Evolutionary conservation across 768 basidiomycete genomes (phyloP).

Genomic region (Cystofilobasidium capitatum): DNA sequence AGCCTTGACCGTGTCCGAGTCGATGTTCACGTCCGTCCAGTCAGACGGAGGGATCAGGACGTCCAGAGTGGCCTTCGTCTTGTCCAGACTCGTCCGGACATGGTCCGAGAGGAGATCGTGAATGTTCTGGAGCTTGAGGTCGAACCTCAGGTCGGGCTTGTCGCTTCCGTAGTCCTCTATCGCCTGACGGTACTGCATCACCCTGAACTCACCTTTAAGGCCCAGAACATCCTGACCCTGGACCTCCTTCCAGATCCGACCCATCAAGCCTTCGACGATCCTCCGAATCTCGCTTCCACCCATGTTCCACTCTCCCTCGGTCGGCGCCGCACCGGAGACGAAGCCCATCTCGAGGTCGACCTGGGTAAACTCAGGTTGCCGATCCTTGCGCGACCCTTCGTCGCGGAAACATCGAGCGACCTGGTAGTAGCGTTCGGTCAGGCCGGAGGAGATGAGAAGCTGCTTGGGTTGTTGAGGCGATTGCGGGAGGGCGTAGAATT

Average conservation of each 20-base stretch:
- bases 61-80: background rate
- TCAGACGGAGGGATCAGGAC: background rate
- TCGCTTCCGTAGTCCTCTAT: constrained; percentile 91
- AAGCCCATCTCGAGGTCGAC: constrained; percentile 95
- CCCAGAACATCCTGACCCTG: constrained; percentile 55
- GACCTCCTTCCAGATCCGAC: constrained; percentile 62
- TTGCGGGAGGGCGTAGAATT: constrained; percentile 82
- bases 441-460: constrained; percentile 78
- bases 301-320: constrained; percentile 57
- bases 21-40: background rate
- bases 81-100: background rate
- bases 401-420: constrained; percentile 91
- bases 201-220: constrained; percentile 48
- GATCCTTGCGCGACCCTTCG: constrained; percentile 86
- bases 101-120: background rate
- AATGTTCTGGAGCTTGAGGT: constrained; percentile 46
- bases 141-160: constrained; percentile 86
- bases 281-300: constrained; percentile 74
- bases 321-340: constrained; percentile 60
- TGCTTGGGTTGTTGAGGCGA: constrained; percentile 97
- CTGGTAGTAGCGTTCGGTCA: constrained; percentile 82
- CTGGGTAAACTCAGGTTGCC: constrained; percentile 96
- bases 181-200: constrained; percentile 84
- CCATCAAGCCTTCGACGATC: constrained; percentile 65
- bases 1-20: background rate